Percentiles rank a stretch among this genome's conserved stretches.
phyloP scores from a whole-genome alignment of 129 eudicot genomes.

The Lactuca sativa region DNA sequence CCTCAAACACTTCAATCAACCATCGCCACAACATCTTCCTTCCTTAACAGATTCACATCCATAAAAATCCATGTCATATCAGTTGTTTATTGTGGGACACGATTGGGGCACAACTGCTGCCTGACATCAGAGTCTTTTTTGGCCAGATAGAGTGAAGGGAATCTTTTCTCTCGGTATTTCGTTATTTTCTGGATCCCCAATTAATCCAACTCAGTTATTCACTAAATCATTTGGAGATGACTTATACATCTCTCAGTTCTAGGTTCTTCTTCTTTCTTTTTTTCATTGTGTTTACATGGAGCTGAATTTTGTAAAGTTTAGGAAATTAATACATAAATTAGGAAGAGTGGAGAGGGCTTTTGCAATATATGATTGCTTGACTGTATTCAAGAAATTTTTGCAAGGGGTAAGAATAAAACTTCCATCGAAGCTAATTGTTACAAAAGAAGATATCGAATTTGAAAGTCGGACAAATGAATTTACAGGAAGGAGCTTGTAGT shows the following conservation, averaged over 20 bases:
- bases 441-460: constrained; percentile 18
- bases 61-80: too few species aligned
- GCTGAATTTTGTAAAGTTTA: background rate
- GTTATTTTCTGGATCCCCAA: constrained; percentile 41
- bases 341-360: constrained; percentile 53
- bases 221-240: constrained; percentile 41
- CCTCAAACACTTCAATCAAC: too few species aligned
- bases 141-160: constrained; percentile 55
- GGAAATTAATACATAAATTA: constrained; percentile 30
- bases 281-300: too few species aligned
- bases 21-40: too few species aligned
- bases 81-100: background rate
- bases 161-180: constrained; percentile 43
- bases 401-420: constrained; percentile 25
- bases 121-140: background rate
- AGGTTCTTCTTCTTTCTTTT: constrained; percentile 31
- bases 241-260: constrained; percentile 40
- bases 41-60: too few species aligned
- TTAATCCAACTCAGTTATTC: constrained; percentile 31
- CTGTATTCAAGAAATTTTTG: background rate
- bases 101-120: too few species aligned
- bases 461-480: constrained; percentile 15
- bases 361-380: background rate
- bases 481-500: too few species aligned
- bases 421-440: constrained; percentile 17